Base-by-base conservation (phyloP, 495 filamentous ascomycete species). In the Amphirosellinia nigrospora region DNA sequence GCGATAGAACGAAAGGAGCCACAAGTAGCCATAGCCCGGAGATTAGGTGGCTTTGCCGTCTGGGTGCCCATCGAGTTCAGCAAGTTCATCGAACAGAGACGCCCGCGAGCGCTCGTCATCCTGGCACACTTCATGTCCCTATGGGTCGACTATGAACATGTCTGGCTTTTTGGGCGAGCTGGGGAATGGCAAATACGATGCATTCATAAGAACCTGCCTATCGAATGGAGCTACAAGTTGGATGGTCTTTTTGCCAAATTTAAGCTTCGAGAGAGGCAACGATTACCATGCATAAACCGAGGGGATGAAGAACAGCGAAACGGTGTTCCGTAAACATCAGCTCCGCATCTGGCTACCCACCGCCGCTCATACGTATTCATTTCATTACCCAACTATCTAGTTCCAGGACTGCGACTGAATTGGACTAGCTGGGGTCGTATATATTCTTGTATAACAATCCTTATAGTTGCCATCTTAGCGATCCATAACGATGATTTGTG, bases 101-200 rank as follows among this genome's bases (percentile, higher is more conserved):
- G 79, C 41, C 82, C 80, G 9, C 80, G 81, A 13, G 81, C 81
- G 3, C 70, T 82, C 41, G 81, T 82, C 4, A 74, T 80, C 19
- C n/a, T 84, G 28, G 82, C 78, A 21, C 74, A 80, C 59, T 76
- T 81, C 55, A 82, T 83, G 74, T 71, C 80, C 3, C 39, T 82
- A 23, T 77, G 73, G 72, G 58, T 80, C 1, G 71, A 62, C 10
- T 72, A 71, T 39, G 78, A 82, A 2, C 66, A 79, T 69, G 65
- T 81, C 3, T 84, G 82, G 80, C 77, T 80, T 73, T 72, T 84
- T 21, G 75, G 73, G 16, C 70, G 73, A n/a, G 80, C 80, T 38
- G 81, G 81, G 10, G 77, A 77, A 65, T 60, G 77, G 69, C 80
- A 84, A 64, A 73, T 83, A n/a, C 72, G 73, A 63, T 81, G 79